Base-by-base conservation (phyloP, 2,329 filamentous ascomycete species). In the Colletotrichum karsti region DNA sequence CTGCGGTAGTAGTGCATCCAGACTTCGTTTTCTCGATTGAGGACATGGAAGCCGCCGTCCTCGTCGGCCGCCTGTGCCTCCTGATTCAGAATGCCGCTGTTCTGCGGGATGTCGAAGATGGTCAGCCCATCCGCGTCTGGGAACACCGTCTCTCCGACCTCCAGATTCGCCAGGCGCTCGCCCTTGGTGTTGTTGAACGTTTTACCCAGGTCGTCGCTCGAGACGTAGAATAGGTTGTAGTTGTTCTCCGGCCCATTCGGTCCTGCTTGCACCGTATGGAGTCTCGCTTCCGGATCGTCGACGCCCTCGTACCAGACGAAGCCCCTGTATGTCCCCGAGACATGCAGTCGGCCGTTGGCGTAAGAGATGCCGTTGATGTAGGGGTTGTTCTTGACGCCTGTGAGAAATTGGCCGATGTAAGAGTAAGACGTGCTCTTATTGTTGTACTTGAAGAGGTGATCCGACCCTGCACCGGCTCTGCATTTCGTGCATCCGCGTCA, bases 361-460 rank as follows among this genome's bases (percentile, higher is more conserved):
- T 68, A 68, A 22, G 65, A 68, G 12, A 68, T 68, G 61, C 65
- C 65, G 54, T 68, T 68, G 46, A 68, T 65, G 54, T 68, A 68
- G 0, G 65, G 65, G 20, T 65, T 68, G 26, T 68, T 68, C 1
- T 59, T 20, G 60, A 68, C 60, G 12, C 65, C 65, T 5, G 65
- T 65, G 15, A 68, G 65, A 24, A 68, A 68, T 12, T 68, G 65
- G 18, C 65, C 65, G n/a, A 68, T n/a, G 18, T 65, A 68, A 2
- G 65, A 41, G n/a, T 68, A 68, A 2, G 54, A 54, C 5, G 26
- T 53, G 15, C 12, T 20, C 7, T 33, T 48, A 44, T 53, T 59
- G 53, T 44, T 64, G 39, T 68, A 68, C 39, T 35, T 39, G 12
- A 68, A 68, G 5, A 68, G 46, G 24, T 68, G 65, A 7, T 68